Conservation (phyloP, 108 stramenopile species). For the Cylindrotheca closterium region DNA sequence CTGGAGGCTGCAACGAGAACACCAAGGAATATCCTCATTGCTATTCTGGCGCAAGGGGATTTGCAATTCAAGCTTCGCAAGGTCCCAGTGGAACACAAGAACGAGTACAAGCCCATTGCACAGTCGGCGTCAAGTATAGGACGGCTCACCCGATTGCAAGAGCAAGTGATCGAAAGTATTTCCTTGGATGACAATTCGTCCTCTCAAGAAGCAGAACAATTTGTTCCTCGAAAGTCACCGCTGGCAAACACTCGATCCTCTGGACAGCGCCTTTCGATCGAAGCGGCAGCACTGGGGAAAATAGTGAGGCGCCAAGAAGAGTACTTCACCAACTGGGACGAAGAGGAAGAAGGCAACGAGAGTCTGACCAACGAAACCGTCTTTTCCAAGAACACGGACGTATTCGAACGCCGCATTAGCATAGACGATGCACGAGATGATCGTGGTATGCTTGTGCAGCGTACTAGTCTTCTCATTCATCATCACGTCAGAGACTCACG, state of each 20-base stretch:
- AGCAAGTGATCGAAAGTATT: background rate
- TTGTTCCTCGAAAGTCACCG: background rate
- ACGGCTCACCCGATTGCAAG: slow-evolving; percentile 6
- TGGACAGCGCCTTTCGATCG: slow-evolving; percentile 3
- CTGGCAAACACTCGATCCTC: background rate
- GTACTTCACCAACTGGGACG: slow-evolving; percentile 2
- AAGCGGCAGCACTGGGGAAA: slow-evolving; percentile 11
- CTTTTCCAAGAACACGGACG: too few species aligned
- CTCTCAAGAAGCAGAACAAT: background rate
- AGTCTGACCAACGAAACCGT: too few species aligned
- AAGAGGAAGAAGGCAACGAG: too few species aligned
- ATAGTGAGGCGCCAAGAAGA: slow-evolving; percentile 7
- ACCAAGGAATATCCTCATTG: too few species aligned
- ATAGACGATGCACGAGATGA: slow-evolving; percentile 10
- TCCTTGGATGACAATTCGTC: slow-evolving; percentile 1
- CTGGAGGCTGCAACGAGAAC: too few species aligned
- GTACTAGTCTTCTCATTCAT: too few species aligned
- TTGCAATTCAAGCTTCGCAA: too few species aligned
- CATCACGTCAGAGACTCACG: too few species aligned
- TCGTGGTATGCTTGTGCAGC: slow-evolving; percentile 3
- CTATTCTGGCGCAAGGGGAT: too few species aligned
- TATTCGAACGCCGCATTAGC: background rate
- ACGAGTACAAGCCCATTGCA: background rate
- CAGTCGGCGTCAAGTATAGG: background rate
- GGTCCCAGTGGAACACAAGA: slow-evolving; percentile 15